Conservation (phyloP, 306 rosid species). For the Dalbergia cochinchinensis region DNA sequence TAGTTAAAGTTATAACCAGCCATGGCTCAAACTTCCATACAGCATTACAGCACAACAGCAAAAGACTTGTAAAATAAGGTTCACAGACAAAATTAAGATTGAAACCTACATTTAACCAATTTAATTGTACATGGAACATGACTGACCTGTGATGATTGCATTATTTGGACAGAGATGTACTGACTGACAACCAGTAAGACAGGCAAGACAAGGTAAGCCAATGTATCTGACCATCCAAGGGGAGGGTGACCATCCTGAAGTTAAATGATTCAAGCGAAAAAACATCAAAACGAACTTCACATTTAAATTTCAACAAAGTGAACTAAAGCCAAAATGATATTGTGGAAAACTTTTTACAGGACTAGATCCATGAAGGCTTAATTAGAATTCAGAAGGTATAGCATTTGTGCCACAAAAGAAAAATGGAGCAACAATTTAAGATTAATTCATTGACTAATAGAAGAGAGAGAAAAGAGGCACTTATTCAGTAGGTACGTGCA, state of each 20-base stretch:
- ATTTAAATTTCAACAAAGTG: conserved; percentile 24
- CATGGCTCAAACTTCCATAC: conserved; percentile 8
- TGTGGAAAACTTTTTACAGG: background rate
- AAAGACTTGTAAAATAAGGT: conserved; percentile 25
- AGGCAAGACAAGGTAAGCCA: conserved; percentile 97
- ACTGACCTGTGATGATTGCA: conserved; percentile 96
- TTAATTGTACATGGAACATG: conserved; percentile 39
- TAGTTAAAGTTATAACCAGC: conserved; percentile 25
- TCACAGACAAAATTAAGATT: conserved; percentile 20
- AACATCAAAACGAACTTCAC: conserved; percentile 29
- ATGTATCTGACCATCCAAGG: conserved; percentile 98
- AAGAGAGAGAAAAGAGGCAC: conserved; percentile 4
- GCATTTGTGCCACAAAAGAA: conserved; percentile 29
- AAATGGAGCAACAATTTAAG: conserved; percentile 6
- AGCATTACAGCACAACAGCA: background rate
- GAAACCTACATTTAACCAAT: conserved; percentile 34
- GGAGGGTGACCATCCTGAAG: conserved; percentile 98
- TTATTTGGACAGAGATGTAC: conserved; percentile 93
- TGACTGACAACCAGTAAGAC: conserved; percentile 80
- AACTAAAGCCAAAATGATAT: conserved; percentile 30
- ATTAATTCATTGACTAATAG: background rate
- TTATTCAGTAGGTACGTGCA: background rate
- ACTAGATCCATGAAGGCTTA: background rate
- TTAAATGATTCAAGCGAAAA: conserved; percentile 39
- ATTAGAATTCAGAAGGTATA: conserved; percentile 26